phyloP scores from a whole-genome alignment of 2,329 filamentous ascomycete species.

The Penicillium sp. region DNA sequence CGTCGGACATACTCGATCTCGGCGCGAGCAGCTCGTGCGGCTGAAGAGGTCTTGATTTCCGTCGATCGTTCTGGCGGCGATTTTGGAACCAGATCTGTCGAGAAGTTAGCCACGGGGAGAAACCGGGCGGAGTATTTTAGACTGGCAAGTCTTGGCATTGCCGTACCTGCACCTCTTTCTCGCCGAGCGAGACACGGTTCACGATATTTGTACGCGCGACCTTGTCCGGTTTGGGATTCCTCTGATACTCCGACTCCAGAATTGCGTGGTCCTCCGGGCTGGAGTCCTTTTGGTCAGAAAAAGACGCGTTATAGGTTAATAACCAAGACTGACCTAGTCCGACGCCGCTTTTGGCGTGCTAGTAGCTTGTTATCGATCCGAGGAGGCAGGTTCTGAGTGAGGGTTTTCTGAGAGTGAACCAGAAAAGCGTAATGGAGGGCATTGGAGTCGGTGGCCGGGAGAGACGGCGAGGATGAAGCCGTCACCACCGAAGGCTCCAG shows the following conservation, averaged over 20 bases:
- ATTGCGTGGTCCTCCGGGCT: constrained; percentile 86
- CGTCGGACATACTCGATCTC: constrained; percentile 26
- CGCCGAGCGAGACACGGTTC: constrained; percentile 76
- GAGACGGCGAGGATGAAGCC: constrained; percentile 34
- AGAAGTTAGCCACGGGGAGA: constrained; percentile 11
- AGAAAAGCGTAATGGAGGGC: constrained; percentile 51
- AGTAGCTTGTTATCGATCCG: constrained; percentile 57
- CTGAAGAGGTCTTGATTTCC: constrained; percentile 78
- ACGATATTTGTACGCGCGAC: constrained; percentile 78
- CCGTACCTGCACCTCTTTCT: constrained; percentile 95
- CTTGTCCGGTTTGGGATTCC: constrained; percentile 89
- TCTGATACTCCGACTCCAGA: constrained; percentile 77
- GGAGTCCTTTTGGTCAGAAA: constrained; percentile 11
- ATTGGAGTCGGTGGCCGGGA: constrained; percentile 31
- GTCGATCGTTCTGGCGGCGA: constrained; percentile 82
- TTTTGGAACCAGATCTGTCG: constrained; percentile 96
- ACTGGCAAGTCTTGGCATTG: constrained; percentile 18
- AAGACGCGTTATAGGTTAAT: constrained; percentile 14
- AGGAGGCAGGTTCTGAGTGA: constrained; percentile 54
- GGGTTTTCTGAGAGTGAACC: constrained; percentile 56
- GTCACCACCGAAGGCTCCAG: constrained; percentile 30
- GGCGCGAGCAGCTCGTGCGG: constrained; percentile 64
- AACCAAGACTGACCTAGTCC: constrained; percentile 51
- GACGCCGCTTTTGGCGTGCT: constrained; percentile 57
- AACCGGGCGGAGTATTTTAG: constrained; percentile 24